Evolutionary conservation across 2,329 filamentous ascomycete genomes (phyloP).

Genomic region (Metarhizium brunneum): DNA sequence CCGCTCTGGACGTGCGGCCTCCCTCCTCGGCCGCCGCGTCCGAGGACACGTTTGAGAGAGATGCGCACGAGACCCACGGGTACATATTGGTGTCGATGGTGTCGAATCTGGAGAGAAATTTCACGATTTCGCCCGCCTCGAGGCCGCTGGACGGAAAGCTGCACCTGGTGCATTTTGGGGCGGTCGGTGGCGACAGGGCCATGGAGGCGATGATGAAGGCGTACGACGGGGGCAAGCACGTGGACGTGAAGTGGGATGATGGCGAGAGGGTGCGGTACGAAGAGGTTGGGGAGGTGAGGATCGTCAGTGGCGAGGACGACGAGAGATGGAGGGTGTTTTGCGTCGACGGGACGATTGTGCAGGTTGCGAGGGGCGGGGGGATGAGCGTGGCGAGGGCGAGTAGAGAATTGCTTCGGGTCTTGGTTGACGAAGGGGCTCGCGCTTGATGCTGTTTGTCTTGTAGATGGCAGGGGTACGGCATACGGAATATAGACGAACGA

Average conservation of each 20-base stretch:
- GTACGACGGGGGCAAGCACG: conserved; percentile 48
- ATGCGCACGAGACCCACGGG: conserved; percentile 46
- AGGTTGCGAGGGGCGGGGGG: conserved; percentile 60
- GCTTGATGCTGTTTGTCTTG: no score
- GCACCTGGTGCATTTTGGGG: conserved; percentile 66
- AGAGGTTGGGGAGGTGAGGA: conserved; percentile 54
- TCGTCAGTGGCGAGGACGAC: conserved; percentile 54
- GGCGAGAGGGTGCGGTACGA: conserved; percentile 63
- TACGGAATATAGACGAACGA: no score
- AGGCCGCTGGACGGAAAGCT: conserved; percentile 62
- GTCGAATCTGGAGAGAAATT: conserved; percentile 71
- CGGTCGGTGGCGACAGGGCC: conserved; percentile 52
- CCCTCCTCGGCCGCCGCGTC: not conserved
- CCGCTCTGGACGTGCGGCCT: conserved; percentile 27
- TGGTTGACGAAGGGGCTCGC: conserved; percentile 24
- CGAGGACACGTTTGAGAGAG: conserved; percentile 7
- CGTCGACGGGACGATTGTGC: conserved; percentile 83
- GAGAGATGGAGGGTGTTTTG: conserved; percentile 75
- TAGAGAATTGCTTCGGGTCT: conserved; percentile 30
- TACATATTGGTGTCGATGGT: conserved; percentile 73
- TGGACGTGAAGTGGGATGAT: conserved; percentile 39
- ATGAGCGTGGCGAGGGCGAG: conserved; percentile 52
- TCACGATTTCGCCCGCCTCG: conserved; percentile 70
- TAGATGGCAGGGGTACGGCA: no score
- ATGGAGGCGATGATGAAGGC: conserved; percentile 69